These are phyloP conservation scores for Nepenthes alata DNA, from an alignment of 179 eudicot species.

Conservation along the genomic window DNA sequence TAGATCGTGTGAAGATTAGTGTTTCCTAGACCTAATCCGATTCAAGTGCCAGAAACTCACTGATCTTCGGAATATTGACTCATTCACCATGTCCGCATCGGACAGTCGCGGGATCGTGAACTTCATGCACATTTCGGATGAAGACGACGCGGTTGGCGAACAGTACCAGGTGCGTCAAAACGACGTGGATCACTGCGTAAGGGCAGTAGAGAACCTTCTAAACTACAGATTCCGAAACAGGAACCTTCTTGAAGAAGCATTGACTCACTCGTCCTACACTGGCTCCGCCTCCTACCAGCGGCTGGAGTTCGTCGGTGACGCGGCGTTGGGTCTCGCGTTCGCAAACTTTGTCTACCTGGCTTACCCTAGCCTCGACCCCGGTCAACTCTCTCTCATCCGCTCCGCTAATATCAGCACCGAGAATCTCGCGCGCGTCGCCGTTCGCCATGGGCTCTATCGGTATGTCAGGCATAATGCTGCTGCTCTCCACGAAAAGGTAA, in stretches of 20 bases:
- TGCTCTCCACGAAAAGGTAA: constrained; percentile 40
- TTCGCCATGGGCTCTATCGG: constrained; percentile 34
- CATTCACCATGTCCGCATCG: no score
- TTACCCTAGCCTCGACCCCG: constrained; percentile 49
- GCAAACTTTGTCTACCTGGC: constrained; percentile 29
- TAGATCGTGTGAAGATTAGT: no score
- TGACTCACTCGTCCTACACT: constrained; percentile 63
- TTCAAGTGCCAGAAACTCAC: no score
- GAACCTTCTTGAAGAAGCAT: constrained; percentile 50
- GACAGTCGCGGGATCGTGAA: no score
- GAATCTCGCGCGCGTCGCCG: constrained; percentile 70
- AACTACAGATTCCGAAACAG: constrained; percentile 39
- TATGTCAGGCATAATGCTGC: constrained; percentile 43
- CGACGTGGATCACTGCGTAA: constrained; percentile 26
- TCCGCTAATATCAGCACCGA: constrained; percentile 72
- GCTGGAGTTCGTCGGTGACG: constrained; percentile 77
- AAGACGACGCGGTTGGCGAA: no score
- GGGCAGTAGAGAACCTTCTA: constrained; percentile 42
- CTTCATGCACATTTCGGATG: no score
- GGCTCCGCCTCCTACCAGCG: constrained; percentile 53
- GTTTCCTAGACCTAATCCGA: no score
- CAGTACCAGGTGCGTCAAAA: background rate
- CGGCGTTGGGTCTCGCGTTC: constrained; percentile 50
- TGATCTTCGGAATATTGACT: no score
- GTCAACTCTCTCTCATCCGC: constrained; percentile 47